A percentile compares a stretch with the other conserved stretches of the same genome.
Evolutionary conservation across 2,329 filamentous ascomycete genomes (phyloP).

Genomic region (Fusarium sp.): DNA sequence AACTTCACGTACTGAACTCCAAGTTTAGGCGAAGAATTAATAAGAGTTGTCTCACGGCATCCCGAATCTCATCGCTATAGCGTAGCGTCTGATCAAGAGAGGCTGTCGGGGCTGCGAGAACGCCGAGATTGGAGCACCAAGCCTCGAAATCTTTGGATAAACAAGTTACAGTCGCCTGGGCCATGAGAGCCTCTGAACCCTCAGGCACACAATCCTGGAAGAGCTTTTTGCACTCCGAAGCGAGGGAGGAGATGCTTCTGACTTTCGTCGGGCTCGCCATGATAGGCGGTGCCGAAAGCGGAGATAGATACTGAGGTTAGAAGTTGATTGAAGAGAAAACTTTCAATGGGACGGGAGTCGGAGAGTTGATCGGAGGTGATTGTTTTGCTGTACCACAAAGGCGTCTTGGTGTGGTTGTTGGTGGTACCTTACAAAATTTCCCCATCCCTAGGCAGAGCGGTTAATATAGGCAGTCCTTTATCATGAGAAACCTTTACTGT

Average conservation of each 20-base stretch:
- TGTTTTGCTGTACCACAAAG: not conserved
- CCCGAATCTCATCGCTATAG: not conserved
- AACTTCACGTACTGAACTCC: not conserved
- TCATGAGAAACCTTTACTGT: too few species aligned
- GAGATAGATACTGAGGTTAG: not conserved
- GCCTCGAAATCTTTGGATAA: not conserved
- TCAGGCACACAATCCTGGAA: not conserved
- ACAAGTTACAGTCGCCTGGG: not conserved
- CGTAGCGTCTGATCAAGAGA: not conserved
- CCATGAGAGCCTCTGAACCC: too few species aligned
- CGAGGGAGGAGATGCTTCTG: not conserved
- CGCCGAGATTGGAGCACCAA: not conserved
- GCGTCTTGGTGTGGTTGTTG: not conserved
- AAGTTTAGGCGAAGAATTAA: not conserved
- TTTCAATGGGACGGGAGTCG: not conserved
- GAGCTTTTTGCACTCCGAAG: not conserved
- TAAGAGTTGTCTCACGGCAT: not conserved
- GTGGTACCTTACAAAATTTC: too few species aligned
- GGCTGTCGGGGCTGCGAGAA: not conserved
- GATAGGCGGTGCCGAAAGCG: too few species aligned
- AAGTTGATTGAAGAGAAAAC: not conserved
- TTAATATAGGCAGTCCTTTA: too few species aligned
- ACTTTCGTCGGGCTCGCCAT: not conserved
- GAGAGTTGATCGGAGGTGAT: not conserved
- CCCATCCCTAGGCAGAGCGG: too few species aligned